A percentile compares a stretch with the other conserved stretches of the same genome.
Evolutionary conservation across 2,329 filamentous ascomycete genomes (phyloP).

Genomic region (Coniochaeta hoffmannii): DNA sequence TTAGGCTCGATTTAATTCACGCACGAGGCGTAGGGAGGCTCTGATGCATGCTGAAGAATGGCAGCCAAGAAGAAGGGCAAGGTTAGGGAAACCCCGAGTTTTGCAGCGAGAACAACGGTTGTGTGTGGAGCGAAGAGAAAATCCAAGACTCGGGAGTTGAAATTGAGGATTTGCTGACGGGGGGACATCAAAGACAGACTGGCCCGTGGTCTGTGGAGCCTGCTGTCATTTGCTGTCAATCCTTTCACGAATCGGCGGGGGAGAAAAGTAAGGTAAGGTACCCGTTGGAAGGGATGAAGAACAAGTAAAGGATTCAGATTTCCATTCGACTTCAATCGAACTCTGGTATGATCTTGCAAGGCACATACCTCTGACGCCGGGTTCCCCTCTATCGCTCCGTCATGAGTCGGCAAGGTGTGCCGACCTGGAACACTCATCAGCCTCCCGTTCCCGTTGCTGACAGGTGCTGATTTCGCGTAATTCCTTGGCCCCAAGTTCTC

Average conservation of each 20-base stretch:
- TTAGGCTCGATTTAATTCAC: neutral
- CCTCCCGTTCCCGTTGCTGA: neutral
- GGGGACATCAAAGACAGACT: neutral
- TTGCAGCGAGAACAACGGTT: neutral
- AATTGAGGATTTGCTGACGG: neutral
- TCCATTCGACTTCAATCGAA: too few relatives aligned
- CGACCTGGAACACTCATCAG: too few relatives aligned
- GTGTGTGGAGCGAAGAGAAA: neutral
- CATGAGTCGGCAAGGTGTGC: too few relatives aligned
- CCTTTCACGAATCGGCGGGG: neutral
- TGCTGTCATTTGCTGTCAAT: neutral
- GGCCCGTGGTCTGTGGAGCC: neutral
- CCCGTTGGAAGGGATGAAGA: too few relatives aligned
- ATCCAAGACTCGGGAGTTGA: neutral
- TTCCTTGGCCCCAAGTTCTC: neutral
- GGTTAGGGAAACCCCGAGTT: neutral
- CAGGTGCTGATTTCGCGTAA: neutral
- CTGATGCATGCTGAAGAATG: too few relatives aligned
- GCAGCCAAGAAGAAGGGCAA: neutral
- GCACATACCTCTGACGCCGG: too few relatives aligned
- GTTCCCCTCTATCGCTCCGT: too few relatives aligned
- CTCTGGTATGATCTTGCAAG: too few relatives aligned
- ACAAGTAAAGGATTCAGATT: too few relatives aligned
- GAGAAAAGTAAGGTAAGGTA: neutral
- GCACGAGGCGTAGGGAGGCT: neutral